Base-by-base conservation (phyloP, 208 protist genomes). In the Phytomonas sp. region DNA sequence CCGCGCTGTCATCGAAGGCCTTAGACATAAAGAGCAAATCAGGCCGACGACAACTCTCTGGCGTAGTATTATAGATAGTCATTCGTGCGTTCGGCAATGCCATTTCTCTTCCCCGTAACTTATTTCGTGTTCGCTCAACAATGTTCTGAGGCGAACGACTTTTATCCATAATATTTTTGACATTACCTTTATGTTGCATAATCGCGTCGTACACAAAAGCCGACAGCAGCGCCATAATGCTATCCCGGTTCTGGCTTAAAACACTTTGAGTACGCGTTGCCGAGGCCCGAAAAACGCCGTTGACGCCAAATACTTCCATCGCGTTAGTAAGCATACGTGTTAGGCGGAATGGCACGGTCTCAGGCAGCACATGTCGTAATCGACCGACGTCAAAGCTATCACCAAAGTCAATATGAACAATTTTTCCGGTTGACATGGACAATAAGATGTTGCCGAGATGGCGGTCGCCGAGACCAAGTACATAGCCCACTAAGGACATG, bases 321-420 rank as follows among this genome's bases (percentile, higher is more conserved):
- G 98, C 99, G 65, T 98, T 98, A 32, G 98, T 94, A 16, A 99
- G 88, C 98, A 99, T 99, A 60, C 98, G 90, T 16, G 99, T 99
- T 2, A 99, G 89, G 56, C 99, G 91, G 89, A 99, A 99, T 26
- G 99, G 99, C 29, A 99, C 86, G 29, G 95, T 98, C 85, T 99
- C 99, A 2, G 99, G 98, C 66, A 98, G 98, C 64, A 99, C 98
- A 60, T 99, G 97, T 23, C 99, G 83, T 61, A 98, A 76, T 76
- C 99, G 98, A 4, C 98, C 98, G 0, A 99, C 97, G 77, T 99
- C 99, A 78, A 99, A 99, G 81, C 98, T 99, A 82, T 99, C 99
- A 45, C 99, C 99, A 88, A 99, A 99, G 88, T 99, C 99, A 79
- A 99, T 99, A 87, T 99, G 99, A 30, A 99, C 86, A 73, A 99